phyloP scores from a whole-genome alignment of 192 early-diverging fungal species.

The Entrophospora sp. region DNA sequence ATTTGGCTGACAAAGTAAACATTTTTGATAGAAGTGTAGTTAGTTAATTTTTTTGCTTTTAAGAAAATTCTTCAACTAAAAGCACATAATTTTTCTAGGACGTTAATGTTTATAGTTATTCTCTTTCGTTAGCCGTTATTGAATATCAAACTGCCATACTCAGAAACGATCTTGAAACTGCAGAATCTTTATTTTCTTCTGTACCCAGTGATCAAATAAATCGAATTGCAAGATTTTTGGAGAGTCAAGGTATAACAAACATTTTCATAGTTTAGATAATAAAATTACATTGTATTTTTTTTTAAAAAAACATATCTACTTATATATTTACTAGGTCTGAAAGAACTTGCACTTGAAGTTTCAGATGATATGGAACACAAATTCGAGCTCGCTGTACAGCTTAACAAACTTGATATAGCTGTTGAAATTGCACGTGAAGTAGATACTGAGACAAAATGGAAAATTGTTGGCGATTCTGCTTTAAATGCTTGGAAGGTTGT shows the following conservation, averaged over 20 bases:
- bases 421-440: conserved; percentile 75
- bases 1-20: conserved; percentile 76
- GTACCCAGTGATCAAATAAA: conserved; percentile 83
- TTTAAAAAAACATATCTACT: not conserved
- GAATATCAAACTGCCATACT: conserved; percentile 98
- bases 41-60: too few relatives aligned
- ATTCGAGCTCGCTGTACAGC: conserved; percentile 89
- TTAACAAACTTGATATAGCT: conserved; percentile 76
- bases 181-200: conserved; percentile 70
- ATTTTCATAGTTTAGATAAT: too few relatives aligned
- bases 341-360: conserved; percentile 89
- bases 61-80: too few relatives aligned
- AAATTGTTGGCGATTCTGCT: conserved; percentile 82
- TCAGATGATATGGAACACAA: conserved; percentile 91
- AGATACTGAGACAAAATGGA: conserved; percentile 91
- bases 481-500: conserved; percentile 81
- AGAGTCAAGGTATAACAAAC: conserved; percentile 75
- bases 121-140: conserved; percentile 86
- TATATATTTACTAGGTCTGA: conserved; percentile 44
- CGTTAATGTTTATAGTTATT: conserved; percentile 79
- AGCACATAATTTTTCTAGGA: too few relatives aligned
- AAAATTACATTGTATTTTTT: not conserved
- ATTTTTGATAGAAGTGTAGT: too few relatives aligned
- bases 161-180: conserved; percentile 82
- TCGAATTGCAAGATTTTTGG: conserved; percentile 91